Percentiles rank a stretch among this genome's conserved stretches.
phyloP scores from a whole-genome alignment of 2,329 filamentous ascomycete species.

The Diplodia corticola region DNA sequence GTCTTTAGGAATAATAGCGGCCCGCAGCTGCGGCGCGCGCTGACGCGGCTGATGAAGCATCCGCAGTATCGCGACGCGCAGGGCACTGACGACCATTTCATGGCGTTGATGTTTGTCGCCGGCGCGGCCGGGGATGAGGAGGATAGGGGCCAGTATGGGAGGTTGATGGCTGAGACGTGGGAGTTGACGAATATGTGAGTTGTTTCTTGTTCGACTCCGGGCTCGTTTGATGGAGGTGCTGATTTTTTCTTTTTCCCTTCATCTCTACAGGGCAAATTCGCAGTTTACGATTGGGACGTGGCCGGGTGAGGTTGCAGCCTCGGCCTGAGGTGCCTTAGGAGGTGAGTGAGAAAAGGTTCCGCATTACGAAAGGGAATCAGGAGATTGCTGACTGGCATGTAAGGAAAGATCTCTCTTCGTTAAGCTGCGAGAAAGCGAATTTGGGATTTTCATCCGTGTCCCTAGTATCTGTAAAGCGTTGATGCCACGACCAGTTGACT shows the following conservation, averaged over 20 bases:
- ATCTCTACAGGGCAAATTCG: slow-evolving; percentile 47
- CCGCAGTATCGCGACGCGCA: slow-evolving; percentile 66
- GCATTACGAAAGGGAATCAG: not conserved
- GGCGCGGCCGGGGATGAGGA: slow-evolving; percentile 53
- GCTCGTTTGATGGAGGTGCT: not conserved
- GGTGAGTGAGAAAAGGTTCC: no score
- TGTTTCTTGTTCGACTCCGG: not conserved
- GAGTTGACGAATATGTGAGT: slow-evolving; percentile 63
- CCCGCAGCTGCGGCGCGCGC: slow-evolving; percentile 54
- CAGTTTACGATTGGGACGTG: slow-evolving; percentile 56
- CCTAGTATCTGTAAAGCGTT: not conserved
- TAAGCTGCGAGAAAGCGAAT: not conserved
- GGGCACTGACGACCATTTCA: slow-evolving; percentile 70
- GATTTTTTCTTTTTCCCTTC: slow-evolving; percentile 29
- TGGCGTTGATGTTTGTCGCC: slow-evolving; percentile 64
- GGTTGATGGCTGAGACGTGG: slow-evolving; percentile 63
- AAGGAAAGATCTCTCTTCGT: not conserved
- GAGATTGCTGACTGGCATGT: not conserved
- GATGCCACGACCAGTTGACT: no score
- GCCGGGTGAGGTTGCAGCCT: not conserved
- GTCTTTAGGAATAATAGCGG: slow-evolving; percentile 57
- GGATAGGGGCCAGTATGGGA: slow-evolving; percentile 38
- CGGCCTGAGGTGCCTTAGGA: not conserved
- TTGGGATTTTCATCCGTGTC: not conserved
- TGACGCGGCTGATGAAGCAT: slow-evolving; percentile 68